Base-by-base conservation (phyloP, 805 yeast genomes). In the Zygoascus bituminiphila region DNA sequence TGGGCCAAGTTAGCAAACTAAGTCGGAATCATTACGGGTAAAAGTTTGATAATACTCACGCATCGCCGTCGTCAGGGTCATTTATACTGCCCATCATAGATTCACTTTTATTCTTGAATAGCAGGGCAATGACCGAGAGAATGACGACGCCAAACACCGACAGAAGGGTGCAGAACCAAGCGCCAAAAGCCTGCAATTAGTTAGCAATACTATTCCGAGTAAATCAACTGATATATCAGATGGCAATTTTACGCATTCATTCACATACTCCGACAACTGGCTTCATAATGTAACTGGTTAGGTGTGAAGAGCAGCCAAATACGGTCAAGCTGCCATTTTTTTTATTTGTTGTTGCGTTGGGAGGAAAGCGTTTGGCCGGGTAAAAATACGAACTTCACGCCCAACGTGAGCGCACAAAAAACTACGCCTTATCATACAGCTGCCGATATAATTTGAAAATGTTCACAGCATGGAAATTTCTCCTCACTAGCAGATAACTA, bases 61-160 rank as follows among this genome's bases (percentile, higher is more conserved):
- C 95, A 54, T 80, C 79, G 14, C 98, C 98, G 62, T 93, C 93
- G 57, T 78, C 86, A 12, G 98, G 98, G 62, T 89, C 96, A 57
- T 74, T 81, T 52, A 80, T 79, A 36, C 96, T 85, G 4, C 98
- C 98, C 71, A 88, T 82, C 84, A 91, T 82, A 19, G 94, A 76
- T 69, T 91, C 98, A 64, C 87, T 94, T 56, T 81, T 85, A 31
- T 71, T 71, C 57, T 83, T 73, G 72, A 93, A 91, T 54, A 91
- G 74, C 56, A 79, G 78, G 17, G 94, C 98, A 57, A 91, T 78
- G 49, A 86, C 84, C 9, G 94, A 76, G 43, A 91, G 76, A 49
- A 91, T 93, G 42, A 88, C 83, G 29, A 91, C 81, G 50, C 94
- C 98, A 65, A 91, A 91, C 14, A 93, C 88, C 44, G 97, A 88